Conservation (phyloP, 768 basidiomycete genomes). For the Psilocybe sp. region DNA sequence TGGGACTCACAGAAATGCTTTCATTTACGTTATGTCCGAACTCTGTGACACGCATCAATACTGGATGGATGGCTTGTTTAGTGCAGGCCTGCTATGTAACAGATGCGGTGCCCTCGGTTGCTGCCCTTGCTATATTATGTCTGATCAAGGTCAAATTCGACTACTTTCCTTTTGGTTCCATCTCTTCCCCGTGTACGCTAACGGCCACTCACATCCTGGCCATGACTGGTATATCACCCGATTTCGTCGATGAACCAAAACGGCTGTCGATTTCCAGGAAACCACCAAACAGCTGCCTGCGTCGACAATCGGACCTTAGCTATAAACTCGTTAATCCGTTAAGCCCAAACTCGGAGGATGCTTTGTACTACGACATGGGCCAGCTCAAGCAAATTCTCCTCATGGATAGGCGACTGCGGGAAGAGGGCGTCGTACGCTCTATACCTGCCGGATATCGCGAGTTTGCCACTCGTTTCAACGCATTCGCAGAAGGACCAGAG, state of each 20-base stretch:
- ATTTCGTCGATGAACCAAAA: neutral
- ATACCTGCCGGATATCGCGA: conserved; percentile 17
- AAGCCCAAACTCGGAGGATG: conserved; percentile 7
- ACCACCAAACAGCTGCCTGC: conserved; percentile 11
- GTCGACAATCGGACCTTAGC: conserved; percentile 11
- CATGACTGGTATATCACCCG: conserved; percentile 14
- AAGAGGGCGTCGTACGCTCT: conserved; percentile 5
- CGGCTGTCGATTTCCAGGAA: neutral
- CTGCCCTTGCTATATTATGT: too few species aligned
- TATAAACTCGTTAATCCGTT: conserved; percentile 18
- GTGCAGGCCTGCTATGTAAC: too few species aligned
- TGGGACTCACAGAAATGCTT: too few species aligned
- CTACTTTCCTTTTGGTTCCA: too few species aligned
- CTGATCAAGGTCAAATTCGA: too few species aligned
- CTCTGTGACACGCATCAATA: too few species aligned
- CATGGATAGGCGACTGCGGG: conserved; percentile 15
- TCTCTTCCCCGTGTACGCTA: too few species aligned
- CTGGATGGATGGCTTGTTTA: too few species aligned
- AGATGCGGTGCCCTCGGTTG: too few species aligned
- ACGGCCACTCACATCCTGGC: neutral
- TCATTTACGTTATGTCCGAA: too few species aligned
- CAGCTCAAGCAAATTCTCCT: conserved; percentile 17
- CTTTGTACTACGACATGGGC: conserved; percentile 15
- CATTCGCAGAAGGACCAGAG: conserved; percentile 13
- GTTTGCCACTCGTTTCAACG: conserved; percentile 14